A percentile compares a stretch with the other conserved stretches of the same genome.
Conservation (phyloP, 257 asterid species). For the Datura wrightii region DNA sequence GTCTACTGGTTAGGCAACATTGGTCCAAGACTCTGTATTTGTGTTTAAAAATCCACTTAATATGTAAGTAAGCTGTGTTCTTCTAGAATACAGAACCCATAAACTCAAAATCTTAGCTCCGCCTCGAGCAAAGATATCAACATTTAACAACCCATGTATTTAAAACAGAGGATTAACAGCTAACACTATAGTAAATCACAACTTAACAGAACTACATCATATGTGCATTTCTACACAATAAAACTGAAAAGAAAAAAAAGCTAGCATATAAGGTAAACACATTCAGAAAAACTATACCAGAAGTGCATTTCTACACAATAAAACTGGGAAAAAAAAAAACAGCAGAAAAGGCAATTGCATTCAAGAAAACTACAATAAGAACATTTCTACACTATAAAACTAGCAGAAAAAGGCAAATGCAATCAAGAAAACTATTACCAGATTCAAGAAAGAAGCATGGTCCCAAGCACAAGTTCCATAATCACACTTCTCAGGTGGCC, state of each 20-base stretch:
- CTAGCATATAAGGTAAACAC: neutral
- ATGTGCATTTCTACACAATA: neutral
- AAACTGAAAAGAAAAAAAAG: neutral
- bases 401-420: neutral
- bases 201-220: neutral
- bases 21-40: neutral
- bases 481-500: constrained; percentile 90
- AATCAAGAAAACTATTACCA: constrained; percentile 50
- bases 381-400: neutral
- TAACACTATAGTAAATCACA: neutral
- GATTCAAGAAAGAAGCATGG: constrained; percentile 72
- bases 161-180: constrained; percentile 11
- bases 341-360: neutral
- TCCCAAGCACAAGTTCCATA: constrained; percentile 90
- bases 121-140: neutral
- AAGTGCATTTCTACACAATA: neutral
- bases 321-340: neutral
- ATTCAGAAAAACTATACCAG: neutral
- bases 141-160: neutral
- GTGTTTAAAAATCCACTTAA: neutral
- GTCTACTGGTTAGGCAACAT: neutral
- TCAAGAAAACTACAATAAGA: neutral
- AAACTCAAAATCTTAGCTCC: neutral
- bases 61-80: neutral
- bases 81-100: neutral